Evolutionary conservation across 192 early-diverging fungal species (phyloP).

Genomic region (Polychytrium aggregatum): DNA sequence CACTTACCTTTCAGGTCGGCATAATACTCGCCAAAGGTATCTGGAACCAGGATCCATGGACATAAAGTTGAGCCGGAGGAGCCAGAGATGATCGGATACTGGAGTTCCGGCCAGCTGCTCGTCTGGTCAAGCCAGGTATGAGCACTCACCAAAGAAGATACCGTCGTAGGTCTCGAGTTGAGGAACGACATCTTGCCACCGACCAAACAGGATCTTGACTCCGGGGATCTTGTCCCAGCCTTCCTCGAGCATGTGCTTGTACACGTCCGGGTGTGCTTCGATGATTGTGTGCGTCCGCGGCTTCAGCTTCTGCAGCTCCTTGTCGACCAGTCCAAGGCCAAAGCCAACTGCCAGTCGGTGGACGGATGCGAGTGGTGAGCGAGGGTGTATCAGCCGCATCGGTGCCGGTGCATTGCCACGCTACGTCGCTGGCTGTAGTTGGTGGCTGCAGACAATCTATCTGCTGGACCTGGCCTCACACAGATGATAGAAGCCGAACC

Average conservation of each 20-base stretch:
- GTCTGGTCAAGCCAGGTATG: constrained; percentile 13
- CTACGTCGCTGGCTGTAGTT: no score
- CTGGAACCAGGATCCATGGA: constrained; percentile 8
- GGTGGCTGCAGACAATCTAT: no score
- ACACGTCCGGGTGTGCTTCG: constrained; percentile 96
- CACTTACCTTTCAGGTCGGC: constrained; percentile 70
- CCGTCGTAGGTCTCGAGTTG: constrained; percentile 74
- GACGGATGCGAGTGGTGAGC: no score
- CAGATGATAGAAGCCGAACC: no score
- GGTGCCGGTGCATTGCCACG: no score
- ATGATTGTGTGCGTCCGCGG: constrained; percentile 80
- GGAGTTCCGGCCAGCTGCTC: background rate
- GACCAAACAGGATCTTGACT: constrained; percentile 77
- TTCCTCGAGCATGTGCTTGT: constrained; percentile 65
- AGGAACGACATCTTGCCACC: constrained; percentile 77
- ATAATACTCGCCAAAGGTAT: constrained; percentile 90
- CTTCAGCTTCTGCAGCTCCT: constrained; percentile 53
- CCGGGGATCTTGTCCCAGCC: constrained; percentile 80
- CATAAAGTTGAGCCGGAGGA: background rate
- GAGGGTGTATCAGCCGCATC: no score
- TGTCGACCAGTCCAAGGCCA: constrained; percentile 86
- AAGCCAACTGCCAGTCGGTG: no score
- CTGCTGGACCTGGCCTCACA: no score
- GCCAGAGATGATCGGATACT: background rate
- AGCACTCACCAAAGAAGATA: constrained; percentile 64